Conservation (phyloP, 768 basidiomycete genomes). For the Sporobolomyces phaffii region DNA sequence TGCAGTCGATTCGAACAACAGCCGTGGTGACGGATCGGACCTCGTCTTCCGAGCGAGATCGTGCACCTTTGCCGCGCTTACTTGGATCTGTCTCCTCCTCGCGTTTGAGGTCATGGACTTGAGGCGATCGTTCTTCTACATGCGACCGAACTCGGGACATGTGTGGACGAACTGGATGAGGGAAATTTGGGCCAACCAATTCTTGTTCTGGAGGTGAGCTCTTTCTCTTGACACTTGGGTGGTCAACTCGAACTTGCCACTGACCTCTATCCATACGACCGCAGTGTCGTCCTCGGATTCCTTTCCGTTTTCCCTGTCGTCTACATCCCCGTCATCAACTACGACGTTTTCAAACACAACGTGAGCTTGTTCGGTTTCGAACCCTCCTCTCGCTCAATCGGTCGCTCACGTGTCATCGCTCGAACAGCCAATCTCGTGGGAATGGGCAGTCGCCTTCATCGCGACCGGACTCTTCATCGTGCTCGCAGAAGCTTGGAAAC, state of each 20-base stretch:
- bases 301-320: slow-evolving; percentile 47
- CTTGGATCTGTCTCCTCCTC: slow-evolving; percentile 38
- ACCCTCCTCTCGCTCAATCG: not conserved
- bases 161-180: slow-evolving; percentile 18
- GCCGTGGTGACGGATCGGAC: slow-evolving; percentile 44
- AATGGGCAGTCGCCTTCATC: slow-evolving; percentile 48
- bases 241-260: no score
- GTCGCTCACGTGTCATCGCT: not conserved
- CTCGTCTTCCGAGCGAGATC: slow-evolving; percentile 49
- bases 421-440: slow-evolving; percentile 45
- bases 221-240: no score
- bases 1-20: slow-evolving; percentile 42
- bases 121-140: slow-evolving; percentile 44
- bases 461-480: slow-evolving; percentile 39
- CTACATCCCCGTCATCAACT: slow-evolving; percentile 44
- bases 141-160: slow-evolving; percentile 20
- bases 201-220: slow-evolving; percentile 31
- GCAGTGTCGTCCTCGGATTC: slow-evolving; percentile 43
- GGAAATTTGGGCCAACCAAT: slow-evolving; percentile 32
- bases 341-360: slow-evolving; percentile 46
- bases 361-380: not conserved
- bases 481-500: slow-evolving; percentile 32
- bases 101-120: slow-evolving; percentile 43
- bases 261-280: slow-evolving; percentile 44
- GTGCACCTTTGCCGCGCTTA: slow-evolving; percentile 46